phyloP scores from a whole-genome alignment of 306 rosid species.

The Quercus aquifolioides region DNA sequence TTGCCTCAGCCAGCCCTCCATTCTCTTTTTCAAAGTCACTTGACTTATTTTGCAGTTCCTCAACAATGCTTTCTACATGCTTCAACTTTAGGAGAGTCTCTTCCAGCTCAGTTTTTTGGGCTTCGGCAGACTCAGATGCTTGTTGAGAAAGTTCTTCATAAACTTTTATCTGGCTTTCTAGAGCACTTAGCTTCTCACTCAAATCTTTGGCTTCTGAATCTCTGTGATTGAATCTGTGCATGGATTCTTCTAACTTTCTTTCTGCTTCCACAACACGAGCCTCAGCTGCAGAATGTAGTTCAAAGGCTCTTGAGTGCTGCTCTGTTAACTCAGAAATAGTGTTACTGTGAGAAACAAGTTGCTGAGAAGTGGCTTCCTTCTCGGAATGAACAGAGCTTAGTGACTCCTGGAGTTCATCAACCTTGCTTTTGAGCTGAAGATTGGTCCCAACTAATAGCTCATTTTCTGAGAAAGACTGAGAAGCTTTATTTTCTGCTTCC shows the following conservation, averaged over 20 bases:
- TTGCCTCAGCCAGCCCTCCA: slow-evolving; percentile 51
- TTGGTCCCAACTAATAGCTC: slow-evolving; percentile 75
- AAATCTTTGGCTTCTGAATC: slow-evolving; percentile 75
- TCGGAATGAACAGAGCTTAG: slow-evolving; percentile 55
- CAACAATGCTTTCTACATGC: slow-evolving; percentile 56
- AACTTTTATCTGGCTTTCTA: slow-evolving; percentile 50
- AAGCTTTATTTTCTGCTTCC: slow-evolving; percentile 57
- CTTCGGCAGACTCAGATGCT: slow-evolving; percentile 39
- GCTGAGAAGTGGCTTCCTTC: slow-evolving; percentile 53
- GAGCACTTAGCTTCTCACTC: slow-evolving; percentile 51
- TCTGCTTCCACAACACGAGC: slow-evolving; percentile 47
- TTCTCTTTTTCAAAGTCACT: slow-evolving; percentile 55
- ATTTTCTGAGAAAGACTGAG: slow-evolving; percentile 66
- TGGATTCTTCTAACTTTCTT: slow-evolving; percentile 59
- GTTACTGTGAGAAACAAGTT: slow-evolving; percentile 66
- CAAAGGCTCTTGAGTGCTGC: slow-evolving; percentile 60
- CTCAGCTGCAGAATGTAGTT: slow-evolving; percentile 51
- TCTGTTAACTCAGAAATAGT: slow-evolving; percentile 59
- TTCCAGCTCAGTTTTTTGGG: slow-evolving; percentile 51
- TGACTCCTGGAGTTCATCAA: slow-evolving; percentile 74
- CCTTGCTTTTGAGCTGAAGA: slow-evolving; percentile 67
- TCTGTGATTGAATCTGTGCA: slow-evolving; percentile 48
- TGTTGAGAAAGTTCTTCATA: slow-evolving; percentile 48
- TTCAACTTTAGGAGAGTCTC: slow-evolving; percentile 57
- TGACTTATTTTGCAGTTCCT: slow-evolving; percentile 59